A percentile compares a stretch with the other conserved stretches of the same genome.
Conservation (phyloP, 2,329 filamentous ascomycete species). For the Alternaria infectoria region DNA sequence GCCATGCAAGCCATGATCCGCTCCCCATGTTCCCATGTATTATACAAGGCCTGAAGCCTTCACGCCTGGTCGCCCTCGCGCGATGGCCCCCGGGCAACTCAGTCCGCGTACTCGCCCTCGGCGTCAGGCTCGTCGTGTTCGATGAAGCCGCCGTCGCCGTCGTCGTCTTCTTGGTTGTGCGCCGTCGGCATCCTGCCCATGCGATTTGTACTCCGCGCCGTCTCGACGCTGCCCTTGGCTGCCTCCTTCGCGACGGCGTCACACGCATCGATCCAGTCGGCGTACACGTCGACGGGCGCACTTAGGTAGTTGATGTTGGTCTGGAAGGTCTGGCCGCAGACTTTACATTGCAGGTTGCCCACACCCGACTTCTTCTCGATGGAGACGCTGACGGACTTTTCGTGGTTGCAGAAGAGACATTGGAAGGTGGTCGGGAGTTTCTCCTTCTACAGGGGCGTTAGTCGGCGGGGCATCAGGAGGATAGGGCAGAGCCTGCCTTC, state of each 20-base stretch:
- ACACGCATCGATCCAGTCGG: conserved; percentile 97
- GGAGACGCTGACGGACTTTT: conserved; percentile 88
- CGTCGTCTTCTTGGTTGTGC: conserved; percentile 24
- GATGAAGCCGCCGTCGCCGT: conserved; percentile 47
- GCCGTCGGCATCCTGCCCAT: conserved; percentile 31
- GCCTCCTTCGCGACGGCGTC: conserved; percentile 72
- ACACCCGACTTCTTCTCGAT: conserved; percentile 92
- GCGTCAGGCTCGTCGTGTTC: conserved; percentile 49
- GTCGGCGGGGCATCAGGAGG: not conserved
- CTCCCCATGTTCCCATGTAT: conserved; percentile 13
- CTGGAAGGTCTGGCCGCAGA: conserved; percentile 93
- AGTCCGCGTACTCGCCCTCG: conserved; percentile 46
- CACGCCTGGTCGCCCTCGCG: not conserved
- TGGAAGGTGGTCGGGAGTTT: conserved; percentile 84
- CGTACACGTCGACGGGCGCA: conserved; percentile 91
- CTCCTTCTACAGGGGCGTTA: conserved; percentile 57
- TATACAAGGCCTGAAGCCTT: conserved; percentile 17
- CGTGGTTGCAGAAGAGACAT: conserved; percentile 98
- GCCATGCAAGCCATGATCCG: conserved; percentile 27
- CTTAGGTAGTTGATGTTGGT: conserved; percentile 93
- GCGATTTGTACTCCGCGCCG: conserved; percentile 33
- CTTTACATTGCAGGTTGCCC: conserved; percentile 84
- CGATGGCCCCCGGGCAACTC: not conserved
- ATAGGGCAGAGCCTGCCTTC: conserved; percentile 64
- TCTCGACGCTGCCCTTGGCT: conserved; percentile 48